These are phyloP conservation scores for Yamadazyma takamatsuzukensis DNA, from an alignment of 805 yeast species.

Conservation along the genomic window DNA sequence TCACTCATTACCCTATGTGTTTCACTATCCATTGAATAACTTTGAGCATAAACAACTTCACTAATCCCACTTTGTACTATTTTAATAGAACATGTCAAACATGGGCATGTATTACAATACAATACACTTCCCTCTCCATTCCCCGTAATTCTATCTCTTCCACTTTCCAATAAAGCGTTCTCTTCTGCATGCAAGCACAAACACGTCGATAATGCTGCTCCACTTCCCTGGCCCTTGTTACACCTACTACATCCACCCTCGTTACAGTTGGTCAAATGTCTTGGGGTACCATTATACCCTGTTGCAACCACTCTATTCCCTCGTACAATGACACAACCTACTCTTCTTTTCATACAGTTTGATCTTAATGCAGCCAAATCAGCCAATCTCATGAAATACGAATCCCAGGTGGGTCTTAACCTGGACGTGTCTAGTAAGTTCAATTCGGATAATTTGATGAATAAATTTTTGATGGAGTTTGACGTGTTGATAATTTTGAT, in stretches of 20 bases:
- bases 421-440: conserved; percentile 39
- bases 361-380: conserved; percentile 89
- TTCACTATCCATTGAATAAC: conserved; percentile 86
- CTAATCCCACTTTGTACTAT: conserved; percentile 88
- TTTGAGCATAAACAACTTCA: conserved; percentile 90
- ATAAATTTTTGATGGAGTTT: conserved; percentile 30
- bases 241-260: conserved; percentile 95
- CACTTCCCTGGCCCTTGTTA: conserved; percentile 62
- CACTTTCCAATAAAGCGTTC: conserved; percentile 91
- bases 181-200: conserved; percentile 96
- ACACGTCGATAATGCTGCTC: conserved; percentile 74
- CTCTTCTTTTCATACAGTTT: conserved; percentile 96
- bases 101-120: conserved; percentile 97
- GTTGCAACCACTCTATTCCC: conserved; percentile 88
- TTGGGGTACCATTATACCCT: conserved; percentile 97
- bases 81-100: conserved; percentile 92
- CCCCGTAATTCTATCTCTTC: conserved; percentile 68
- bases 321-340: conserved; percentile 91
- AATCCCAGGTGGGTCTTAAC: conserved; percentile 92
- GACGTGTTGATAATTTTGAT: conserved; percentile 40
- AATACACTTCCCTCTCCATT: conserved; percentile 45
- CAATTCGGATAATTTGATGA: conserved; percentile 37
- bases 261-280: conserved; percentile 82
- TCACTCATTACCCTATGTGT: conserved; percentile 67
- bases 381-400: conserved; percentile 91